Conservation (phyloP, 108 stramenopile species). For the Skeletonema menzelii region DNA sequence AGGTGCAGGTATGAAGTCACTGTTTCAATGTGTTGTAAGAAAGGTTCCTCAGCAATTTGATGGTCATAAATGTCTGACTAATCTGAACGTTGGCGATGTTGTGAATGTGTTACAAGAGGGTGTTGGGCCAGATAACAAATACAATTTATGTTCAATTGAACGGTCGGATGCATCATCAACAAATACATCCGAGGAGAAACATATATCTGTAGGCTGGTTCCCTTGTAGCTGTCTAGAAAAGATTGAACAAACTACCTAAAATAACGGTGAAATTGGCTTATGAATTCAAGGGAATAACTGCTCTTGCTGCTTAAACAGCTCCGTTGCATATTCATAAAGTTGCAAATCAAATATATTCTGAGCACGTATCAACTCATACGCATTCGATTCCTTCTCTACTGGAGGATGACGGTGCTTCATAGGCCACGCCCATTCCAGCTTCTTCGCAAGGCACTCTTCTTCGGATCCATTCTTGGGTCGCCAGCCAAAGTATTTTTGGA, state of each 20-base stretch:
- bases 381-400: slow-evolving; percentile 33
- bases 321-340: slow-evolving; percentile 51
- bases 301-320: slow-evolving; percentile 34
- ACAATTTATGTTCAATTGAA: slow-evolving; percentile 72
- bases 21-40: slow-evolving; percentile 56
- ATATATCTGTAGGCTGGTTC: slow-evolving; percentile 73
- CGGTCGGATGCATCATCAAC: neutral
- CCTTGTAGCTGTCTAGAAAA: slow-evolving; percentile 66
- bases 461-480: slow-evolving; percentile 21
- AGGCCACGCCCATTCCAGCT: slow-evolving; percentile 50
- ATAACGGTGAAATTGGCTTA: neutral
- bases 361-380: slow-evolving; percentile 39
- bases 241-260: neutral
- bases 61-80: slow-evolving; percentile 50
- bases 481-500: slow-evolving; percentile 49
- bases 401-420: slow-evolving; percentile 45
- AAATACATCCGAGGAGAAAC: slow-evolving; percentile 1
- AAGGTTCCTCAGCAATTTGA: slow-evolving; percentile 44
- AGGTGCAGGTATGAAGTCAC: neutral
- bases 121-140: slow-evolving; percentile 70
- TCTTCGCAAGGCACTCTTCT: slow-evolving; percentile 44
- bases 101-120: slow-evolving; percentile 72
- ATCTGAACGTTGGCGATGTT: slow-evolving; percentile 65
- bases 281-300: slow-evolving; percentile 1
- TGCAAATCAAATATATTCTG: slow-evolving; percentile 61